Evolutionary conservation across 371 early-diverging fungal species (phyloP), one percentile per base, ranked within the genome.

Genomic region (Mycotypha africana): DNA sequence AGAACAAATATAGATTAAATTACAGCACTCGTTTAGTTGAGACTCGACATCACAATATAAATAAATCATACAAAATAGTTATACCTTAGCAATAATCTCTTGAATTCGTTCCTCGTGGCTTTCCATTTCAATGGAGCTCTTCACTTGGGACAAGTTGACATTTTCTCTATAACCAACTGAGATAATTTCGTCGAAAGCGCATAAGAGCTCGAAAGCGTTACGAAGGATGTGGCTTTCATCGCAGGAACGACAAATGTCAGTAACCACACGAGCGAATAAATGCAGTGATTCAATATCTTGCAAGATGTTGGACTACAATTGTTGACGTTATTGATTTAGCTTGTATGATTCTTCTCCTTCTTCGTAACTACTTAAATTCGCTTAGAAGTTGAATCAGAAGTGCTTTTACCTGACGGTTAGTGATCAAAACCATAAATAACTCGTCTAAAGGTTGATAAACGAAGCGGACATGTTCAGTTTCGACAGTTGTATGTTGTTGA

Each of bases 371-470:
- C n/a, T n/a, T n/a, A n/a, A n/a, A n/a, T n/a, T n/a, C n/a, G 30
- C 8, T 28, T 28, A 28, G 30, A 28, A 8, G 6, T 28, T 6
- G 6, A 28, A 28, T 8, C 12, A n/a, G n/a, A n/a, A n/a, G 12
- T 6, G 30, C 15, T 15, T 31, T 47, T 58, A 58, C 58, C 53
- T 58, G 74, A 55, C 89, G 86, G 67, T 79, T 92, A 51, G 89
- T 95, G 54, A 90, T 86, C 40, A 95, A 76, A 21, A 93, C 90
- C 65, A 89, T 84, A 54, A 86, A 98, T 40, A 96, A 81, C 10
- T 93, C 91, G 42, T 97, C 97, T 44, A 94, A 78, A 16, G 97
- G 97, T 72, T 96, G 89, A 71, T 95, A 98, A 38, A 97, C 93
- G 59, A 92, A 98, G 45, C 98, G 90, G 15, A 98, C 92, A 40